Evolutionary conservation across 2,329 filamentous ascomycete species (phyloP), one percentile per base, ranked within the genome.

Genomic region (Curvularia lunata): DNA sequence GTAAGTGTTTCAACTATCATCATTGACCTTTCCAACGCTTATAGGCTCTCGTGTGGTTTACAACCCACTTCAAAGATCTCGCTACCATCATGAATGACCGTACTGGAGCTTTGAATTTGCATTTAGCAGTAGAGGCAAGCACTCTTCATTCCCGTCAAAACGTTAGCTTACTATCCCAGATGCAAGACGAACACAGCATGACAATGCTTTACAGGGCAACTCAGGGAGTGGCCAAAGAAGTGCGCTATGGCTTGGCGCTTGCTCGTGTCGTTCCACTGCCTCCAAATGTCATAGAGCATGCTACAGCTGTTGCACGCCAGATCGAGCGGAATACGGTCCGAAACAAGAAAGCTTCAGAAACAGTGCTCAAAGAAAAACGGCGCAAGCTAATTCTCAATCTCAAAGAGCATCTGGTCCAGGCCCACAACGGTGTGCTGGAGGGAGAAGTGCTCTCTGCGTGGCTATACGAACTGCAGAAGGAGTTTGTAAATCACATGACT

Each of bases 31-130:
- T 21, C 47, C 65, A 54, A 56, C 19, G 10, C 8, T 19, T 25
- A 4, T 27, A 18, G 58, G 88, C 92, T 0, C 83, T 91, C 0
- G 87, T 97, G 0, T 97, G 92, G 88, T 99, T 99, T 76, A 92
- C 90, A 1, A 98, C 95, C 0, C 96, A 99, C 72, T 99, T 97
- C 72, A 83, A 86, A 34, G 91, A 97, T 60, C 82, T 99, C 2
- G 89, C 92, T 0, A 84, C 84, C 2, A 91, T 94, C 34, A 82
- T 97, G 59, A 82, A 85, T 1, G 88, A 92, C 62, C 85, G 91
- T 10, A 86, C 85, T 16, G 92, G 92, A 0, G 92, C 97, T 0
- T 81, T 93, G 23, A 96, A 91, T 64, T 80, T 96, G 2, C 92
- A 97, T 70, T 84, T 98, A 2, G 84, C 86, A 0, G 90, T 93